Conservation (phyloP, 1,284 basidiomycete genomes). For the Wolfiporia cocos region DNA sequence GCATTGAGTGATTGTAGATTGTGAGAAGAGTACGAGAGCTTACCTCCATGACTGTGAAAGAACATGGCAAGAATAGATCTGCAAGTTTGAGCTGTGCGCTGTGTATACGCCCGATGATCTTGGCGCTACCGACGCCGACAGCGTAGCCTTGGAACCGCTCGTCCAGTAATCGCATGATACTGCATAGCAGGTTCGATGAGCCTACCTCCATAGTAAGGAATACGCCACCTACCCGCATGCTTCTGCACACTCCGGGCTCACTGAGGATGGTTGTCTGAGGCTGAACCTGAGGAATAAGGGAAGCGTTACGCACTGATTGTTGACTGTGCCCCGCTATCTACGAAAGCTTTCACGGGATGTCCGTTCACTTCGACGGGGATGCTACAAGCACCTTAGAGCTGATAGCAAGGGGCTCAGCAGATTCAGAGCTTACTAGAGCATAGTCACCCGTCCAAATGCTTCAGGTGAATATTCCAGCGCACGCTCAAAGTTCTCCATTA, state of each 20-base stretch:
- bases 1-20: conserved; percentile 1
- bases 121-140: conserved; percentile 92
- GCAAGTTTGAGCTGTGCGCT: conserved; percentile 88
- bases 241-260: conserved; percentile 94
- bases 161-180: conserved; percentile 90
- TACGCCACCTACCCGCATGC: conserved; percentile 66
- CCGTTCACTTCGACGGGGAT: conserved; percentile 91
- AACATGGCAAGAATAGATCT: conserved; percentile 81
- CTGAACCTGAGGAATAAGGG: too few relatives aligned
- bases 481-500: conserved; percentile 89
- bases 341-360: conserved; percentile 89
- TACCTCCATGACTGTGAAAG: conserved; percentile 95
- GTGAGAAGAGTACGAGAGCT: conserved; percentile 10
- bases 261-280: conserved; percentile 33
- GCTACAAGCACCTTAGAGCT: too few relatives aligned
- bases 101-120: conserved; percentile 92
- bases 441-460: conserved; percentile 89
- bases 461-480: conserved; percentile 92
- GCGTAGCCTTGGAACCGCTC: conserved; percentile 87
- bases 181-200: too few relatives aligned
- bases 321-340: conserved; percentile 94
- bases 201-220: too few relatives aligned
- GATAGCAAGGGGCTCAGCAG: too few relatives aligned
- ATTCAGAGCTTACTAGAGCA: conserved; percentile 78
- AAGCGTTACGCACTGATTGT: conserved; percentile 79